These are phyloP conservation scores for Debaryomyces tyrocola DNA, from an alignment of 805 yeast genomes.

Conservation along the genomic window DNA sequence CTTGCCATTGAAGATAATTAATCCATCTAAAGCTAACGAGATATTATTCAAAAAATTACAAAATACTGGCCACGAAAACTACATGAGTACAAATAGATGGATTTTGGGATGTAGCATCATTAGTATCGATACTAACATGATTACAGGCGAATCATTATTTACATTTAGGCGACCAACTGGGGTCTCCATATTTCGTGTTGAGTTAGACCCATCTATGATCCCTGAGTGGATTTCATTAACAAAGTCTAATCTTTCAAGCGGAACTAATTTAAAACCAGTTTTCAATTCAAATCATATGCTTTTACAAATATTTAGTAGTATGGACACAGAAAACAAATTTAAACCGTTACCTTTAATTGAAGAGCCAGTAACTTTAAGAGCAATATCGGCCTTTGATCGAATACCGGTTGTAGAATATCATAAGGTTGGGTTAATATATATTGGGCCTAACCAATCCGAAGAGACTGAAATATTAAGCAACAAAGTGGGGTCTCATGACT, in stretches of 20 bases:
- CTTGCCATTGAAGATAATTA: conserved; percentile 49
- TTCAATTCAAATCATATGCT: conserved; percentile 45
- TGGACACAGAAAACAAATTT: conserved; percentile 27
- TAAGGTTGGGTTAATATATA: conserved; percentile 75
- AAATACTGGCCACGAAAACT: conserved; percentile 7
- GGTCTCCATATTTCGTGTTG: conserved; percentile 45
- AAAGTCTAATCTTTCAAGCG: conserved; percentile 1
- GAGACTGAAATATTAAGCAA: conserved; percentile 70
- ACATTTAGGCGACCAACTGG: conserved; percentile 70
- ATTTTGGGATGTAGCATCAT: conserved; percentile 57
- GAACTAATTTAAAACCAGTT: not conserved
- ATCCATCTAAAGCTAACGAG: conserved; percentile 13
- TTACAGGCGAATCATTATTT: conserved; percentile 52
- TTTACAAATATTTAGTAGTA: conserved; percentile 50
- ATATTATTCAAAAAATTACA: not conserved
- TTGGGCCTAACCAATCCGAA: conserved; percentile 62
- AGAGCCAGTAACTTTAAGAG: conserved; percentile 45
- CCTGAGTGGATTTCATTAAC: conserved; percentile 2
- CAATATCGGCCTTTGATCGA: conserved; percentile 64
- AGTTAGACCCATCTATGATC: conserved; percentile 31
- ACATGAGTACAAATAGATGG: conserved; percentile 47
- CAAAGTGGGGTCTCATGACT: conserved; percentile 60
- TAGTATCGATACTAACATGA: conserved; percentile 52
- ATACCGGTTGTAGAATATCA: conserved; percentile 77
- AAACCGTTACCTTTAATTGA: conserved; percentile 55